Evolutionary conservation across 2,329 filamentous ascomycete species (phyloP).

Genomic region (Coniochaeta ligniaria): DNA sequence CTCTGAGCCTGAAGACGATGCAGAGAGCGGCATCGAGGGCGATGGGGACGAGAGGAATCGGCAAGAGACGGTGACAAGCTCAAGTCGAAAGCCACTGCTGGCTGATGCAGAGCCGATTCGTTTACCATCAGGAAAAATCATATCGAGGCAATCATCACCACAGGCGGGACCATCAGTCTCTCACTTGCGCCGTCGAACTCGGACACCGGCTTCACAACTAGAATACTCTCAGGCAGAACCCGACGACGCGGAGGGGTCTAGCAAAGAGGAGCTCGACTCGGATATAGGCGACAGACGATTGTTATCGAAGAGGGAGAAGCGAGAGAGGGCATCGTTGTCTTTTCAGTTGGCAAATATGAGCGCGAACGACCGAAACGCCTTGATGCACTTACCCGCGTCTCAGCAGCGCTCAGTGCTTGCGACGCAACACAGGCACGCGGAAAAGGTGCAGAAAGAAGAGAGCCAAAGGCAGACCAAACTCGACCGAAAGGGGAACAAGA

Average conservation of each 20-base stretch:
- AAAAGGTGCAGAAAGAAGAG: constrained; percentile 20
- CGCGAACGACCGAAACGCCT: constrained; percentile 15
- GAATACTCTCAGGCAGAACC: background rate
- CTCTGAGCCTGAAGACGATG: constrained; percentile 6
- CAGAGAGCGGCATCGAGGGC: background rate
- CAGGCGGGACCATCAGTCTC: constrained; percentile 3
- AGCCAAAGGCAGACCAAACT: constrained; percentile 15
- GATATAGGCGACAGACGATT: background rate
- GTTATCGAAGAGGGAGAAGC: constrained; percentile 6
- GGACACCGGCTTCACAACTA: background rate
- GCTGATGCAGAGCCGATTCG: constrained; percentile 20
- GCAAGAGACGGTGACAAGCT: background rate
- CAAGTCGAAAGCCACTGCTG: constrained; percentile 3
- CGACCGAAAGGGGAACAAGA: constrained; percentile 25
- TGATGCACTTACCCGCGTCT: constrained; percentile 19
- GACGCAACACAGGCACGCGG: constrained; percentile 17
- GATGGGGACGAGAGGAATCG: background rate
- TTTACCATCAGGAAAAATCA: constrained; percentile 27
- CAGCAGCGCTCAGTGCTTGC: constrained; percentile 21
- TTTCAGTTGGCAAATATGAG: constrained; percentile 18
- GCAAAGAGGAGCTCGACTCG: background rate
- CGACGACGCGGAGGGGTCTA: background rate
- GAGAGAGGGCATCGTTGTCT: constrained; percentile 1
- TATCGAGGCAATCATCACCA: constrained; percentile 15
- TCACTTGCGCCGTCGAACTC: constrained; percentile 6